Evolutionary conservation across 331 rosid species (phyloP), one percentile per base, ranked within the genome.

Genomic region (Malus hybrid): DNA sequence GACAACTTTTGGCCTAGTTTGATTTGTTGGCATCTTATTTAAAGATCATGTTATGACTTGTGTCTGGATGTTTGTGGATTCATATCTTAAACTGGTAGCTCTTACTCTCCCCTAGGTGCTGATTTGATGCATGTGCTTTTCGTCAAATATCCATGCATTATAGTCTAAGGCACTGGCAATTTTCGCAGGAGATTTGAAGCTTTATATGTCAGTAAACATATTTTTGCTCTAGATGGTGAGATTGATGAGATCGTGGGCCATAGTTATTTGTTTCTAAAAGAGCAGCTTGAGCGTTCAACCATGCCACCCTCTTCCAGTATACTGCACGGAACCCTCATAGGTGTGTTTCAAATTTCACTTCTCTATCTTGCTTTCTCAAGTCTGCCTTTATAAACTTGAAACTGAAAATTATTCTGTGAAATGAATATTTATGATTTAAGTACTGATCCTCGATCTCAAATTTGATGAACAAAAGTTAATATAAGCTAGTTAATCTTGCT

Each of bases 311-410:
- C 84, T 22, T 78, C 89, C 28, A 92, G 93, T 78, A 87, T 93
- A 63, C 91, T 90, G 71, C 95, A 93, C 11, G 96, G 95, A 83
- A 90, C 90, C 84, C 77, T 90, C 39, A 90, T 93, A 74, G 96
- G 97, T 90, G 15, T 36, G 82, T 62, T 48, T 77, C 70, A 62
- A 14, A 66, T 71, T 52, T 62, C 7, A 33, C 1, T 62, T 48
- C 10, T 57, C 29, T 46, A 19, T 57, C 22, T 11, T n/a, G 19
- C 26, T 52, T 16, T 36, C 13, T 20, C 18, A 3, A 3, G 46
- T 39, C 48, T 19, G 46, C n/a, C 24, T 61, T 73, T n/a, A n/a
- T 30, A 46, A 26, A 15, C 61, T 46, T 19, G 7, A 13, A 30
- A 33, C 18, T 60, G 53, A 56, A 60, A 57, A 30, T 29, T 19